phyloP scores from a whole-genome alignment of 805 yeast genomes.

The Wickerhamiella parazyma region DNA sequence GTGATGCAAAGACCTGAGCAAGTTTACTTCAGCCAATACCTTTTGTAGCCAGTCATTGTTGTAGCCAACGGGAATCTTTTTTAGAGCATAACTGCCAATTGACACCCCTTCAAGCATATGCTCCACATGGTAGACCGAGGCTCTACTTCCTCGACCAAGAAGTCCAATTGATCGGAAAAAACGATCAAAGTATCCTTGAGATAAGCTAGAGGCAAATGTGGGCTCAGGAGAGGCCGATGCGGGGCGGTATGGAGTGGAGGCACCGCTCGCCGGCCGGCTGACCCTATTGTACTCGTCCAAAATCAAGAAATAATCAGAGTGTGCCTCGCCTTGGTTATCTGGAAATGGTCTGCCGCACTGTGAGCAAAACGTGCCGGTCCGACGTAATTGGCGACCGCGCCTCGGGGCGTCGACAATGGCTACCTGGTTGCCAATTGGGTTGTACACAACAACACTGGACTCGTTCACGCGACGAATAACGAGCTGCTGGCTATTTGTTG shows the following conservation, averaged over 20 bases:
- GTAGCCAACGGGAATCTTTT: conserved; percentile 73
- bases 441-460: conserved; percentile 8
- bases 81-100: conserved; percentile 70
- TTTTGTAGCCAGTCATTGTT: conserved; percentile 53
- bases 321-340: not conserved
- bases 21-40: conserved; percentile 65
- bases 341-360: conserved; percentile 6
- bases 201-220: conserved; percentile 35
- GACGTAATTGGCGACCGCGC: not conserved
- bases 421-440: conserved; percentile 7
- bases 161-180: conserved; percentile 47
- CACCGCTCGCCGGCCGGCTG: not conserved
- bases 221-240: not conserved
- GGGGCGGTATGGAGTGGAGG: not conserved
- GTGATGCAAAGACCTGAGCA: conserved; percentile 38
- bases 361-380: conserved; percentile 1
- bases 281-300: conserved; percentile 4
- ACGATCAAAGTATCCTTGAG: conserved; percentile 64
- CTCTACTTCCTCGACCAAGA: conserved; percentile 75
- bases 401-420: conserved; percentile 6
- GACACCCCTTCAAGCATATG: conserved; percentile 61
- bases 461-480: conserved; percentile 9
- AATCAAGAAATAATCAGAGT: conserved; percentile 8
- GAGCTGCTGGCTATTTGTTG: not conserved
- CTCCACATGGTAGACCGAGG: conserved; percentile 71